phyloP scores from a whole-genome alignment of 805 yeast species.

The Wickerhamomyces chaumierensis region DNA sequence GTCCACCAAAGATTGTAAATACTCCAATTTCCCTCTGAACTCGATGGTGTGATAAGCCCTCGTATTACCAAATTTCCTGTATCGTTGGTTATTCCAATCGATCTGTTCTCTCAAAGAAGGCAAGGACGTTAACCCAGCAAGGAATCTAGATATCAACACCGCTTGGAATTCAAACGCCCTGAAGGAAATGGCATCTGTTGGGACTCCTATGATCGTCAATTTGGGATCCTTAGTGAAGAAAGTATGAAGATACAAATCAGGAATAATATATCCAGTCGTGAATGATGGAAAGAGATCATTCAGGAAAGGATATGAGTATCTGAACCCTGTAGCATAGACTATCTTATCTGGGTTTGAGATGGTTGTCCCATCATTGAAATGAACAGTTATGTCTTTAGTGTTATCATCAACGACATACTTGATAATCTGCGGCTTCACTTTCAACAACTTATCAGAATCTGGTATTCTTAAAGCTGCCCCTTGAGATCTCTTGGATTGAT shows the following conservation, averaged over 20 bases:
- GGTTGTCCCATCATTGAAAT: constrained; percentile 33
- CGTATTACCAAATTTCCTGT: constrained; percentile 19
- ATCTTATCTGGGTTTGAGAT: constrained; percentile 37
- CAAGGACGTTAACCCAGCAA: constrained; percentile 20
- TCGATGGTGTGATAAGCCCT: constrained; percentile 26
- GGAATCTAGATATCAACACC: constrained; percentile 22
- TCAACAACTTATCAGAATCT: constrained; percentile 20
- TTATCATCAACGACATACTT: constrained; percentile 19
- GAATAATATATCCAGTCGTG: constrained; percentile 18
- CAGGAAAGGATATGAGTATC: constrained; percentile 47
- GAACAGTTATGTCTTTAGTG: constrained; percentile 19
- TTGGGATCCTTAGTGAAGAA: constrained; percentile 23
- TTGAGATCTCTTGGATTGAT: constrained; percentile 28
- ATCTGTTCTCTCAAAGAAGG: constrained; percentile 22
- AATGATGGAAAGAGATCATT: constrained; percentile 14
- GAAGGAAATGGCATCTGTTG: constrained; percentile 28
- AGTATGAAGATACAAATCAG: constrained; percentile 24
- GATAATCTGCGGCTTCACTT: constrained; percentile 27
- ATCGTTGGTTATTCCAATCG: constrained; percentile 21
- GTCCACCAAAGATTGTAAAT: constrained; percentile 15
- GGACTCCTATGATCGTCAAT: constrained; percentile 25
- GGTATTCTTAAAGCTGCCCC: constrained; percentile 21
- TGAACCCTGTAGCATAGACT: constrained; percentile 65
- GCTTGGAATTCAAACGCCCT: constrained; percentile 32
- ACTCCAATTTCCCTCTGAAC: constrained; percentile 20